A percentile compares a stretch with the other conserved stretches of the same genome.
These are phyloP conservation scores for Tephrocybe sp. DNA, from an alignment of 768 basidiomycete species.

Conservation along the genomic window DNA sequence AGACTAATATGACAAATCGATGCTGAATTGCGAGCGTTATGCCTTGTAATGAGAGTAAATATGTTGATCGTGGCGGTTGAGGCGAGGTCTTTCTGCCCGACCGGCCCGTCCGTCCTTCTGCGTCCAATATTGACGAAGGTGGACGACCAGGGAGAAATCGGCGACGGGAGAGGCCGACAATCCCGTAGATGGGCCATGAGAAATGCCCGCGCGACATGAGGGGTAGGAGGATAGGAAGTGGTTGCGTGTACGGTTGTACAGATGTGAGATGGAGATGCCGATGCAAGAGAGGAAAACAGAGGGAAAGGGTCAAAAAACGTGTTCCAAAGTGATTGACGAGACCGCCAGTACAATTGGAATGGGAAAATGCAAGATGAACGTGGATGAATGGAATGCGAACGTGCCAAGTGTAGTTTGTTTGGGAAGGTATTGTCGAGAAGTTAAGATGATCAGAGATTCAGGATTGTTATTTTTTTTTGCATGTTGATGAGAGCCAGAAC, in stretches of 20 bases:
- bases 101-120: background rate
- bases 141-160: background rate
- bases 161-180: background rate
- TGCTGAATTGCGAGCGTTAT: constrained; percentile 8
- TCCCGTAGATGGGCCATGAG: background rate
- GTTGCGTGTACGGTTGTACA: constrained; percentile 12
- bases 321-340: background rate
- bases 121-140: background rate
- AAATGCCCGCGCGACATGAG: background rate
- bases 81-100: background rate
- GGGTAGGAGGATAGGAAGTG: constrained; percentile 5
- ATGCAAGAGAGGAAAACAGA: constrained; percentile 8
- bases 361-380: constrained; percentile 5
- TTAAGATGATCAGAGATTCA: constrained; percentile 8
- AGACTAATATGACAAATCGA: constrained; percentile 19
- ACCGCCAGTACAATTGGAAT: constrained; percentile 1
- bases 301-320: background rate
- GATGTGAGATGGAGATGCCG: constrained; percentile 14
- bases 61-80: constrained; percentile 1
- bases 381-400: background rate
- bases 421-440: background rate
- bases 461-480: constrained; percentile 1
- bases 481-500: background rate
- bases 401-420: constrained; percentile 7
- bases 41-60: constrained; percentile 3